Evolutionary conservation across 306 rosid species (phyloP).

Genomic region (Quercus engelmannii): DNA sequence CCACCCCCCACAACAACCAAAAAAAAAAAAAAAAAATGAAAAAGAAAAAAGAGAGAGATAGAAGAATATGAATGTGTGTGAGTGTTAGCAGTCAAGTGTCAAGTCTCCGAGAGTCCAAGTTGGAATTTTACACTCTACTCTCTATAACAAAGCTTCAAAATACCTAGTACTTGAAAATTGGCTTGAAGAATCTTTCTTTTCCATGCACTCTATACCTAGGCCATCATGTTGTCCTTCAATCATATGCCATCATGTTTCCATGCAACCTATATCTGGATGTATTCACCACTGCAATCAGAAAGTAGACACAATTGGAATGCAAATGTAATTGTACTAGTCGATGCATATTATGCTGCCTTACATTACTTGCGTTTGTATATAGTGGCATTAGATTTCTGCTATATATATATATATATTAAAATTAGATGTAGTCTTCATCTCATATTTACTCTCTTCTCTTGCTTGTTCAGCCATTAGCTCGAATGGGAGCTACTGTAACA

Average conservation of each 20-base stretch:
- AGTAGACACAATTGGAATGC: not conserved
- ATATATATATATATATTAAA: not conserved
- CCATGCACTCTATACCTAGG: not conserved
- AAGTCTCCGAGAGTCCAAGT: not conserved
- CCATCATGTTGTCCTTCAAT: not conserved
- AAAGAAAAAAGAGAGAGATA: not conserved
- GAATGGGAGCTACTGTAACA: conserved; percentile 87
- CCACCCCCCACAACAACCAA: accelerated
- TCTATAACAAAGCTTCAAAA: not conserved
- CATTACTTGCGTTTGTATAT: not conserved
- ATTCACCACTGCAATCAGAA: not conserved
- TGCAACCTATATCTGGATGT: too few species aligned
- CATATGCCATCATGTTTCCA: not conserved
- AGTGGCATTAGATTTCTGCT: conserved; percentile 10
- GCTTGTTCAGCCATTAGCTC: conserved; percentile 76
- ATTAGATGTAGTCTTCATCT: conserved; percentile 9
- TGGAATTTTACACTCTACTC: not conserved
- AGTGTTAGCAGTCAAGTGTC: not conserved
- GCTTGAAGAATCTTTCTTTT: not conserved
- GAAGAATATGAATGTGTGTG: not conserved
- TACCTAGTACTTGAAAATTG: not conserved
- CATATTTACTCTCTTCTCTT: conserved; percentile 6
- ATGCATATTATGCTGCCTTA: conserved; percentile 1
- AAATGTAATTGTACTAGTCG: conserved; percentile 14
- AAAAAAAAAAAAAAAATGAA: too few species aligned